Base-by-base conservation (phyloP, 176 grass and related monocot genomes). In the Oryza punctata region DNA sequence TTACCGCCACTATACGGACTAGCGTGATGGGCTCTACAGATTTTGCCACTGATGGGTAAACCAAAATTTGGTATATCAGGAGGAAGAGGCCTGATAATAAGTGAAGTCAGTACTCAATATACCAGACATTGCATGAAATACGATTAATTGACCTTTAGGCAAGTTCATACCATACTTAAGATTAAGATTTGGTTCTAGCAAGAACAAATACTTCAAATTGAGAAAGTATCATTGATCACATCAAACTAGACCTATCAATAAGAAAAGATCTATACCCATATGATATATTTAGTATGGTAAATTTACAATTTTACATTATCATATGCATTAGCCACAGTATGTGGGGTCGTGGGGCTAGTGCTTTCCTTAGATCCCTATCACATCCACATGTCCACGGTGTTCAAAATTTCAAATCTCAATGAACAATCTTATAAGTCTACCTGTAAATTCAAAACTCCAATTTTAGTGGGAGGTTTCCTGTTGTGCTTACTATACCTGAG, bases 1-100 rank as follows among this genome's bases (percentile, higher is more conserved):
- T 90, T 93, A 98, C 93, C 49, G 93, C 89, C 65, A 91, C 46
- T 45, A 72, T 38, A 45, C 89, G 91, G 13, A 87, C 50, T 82
- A 88, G 84, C 67, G 47, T 82, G 65, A 98, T 85, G 63, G 91
- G 92, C 10, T 94, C 92, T 25, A 86, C 32, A 12, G 66, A n/a
- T 85, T 90, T 98, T 72, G 86, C 96, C 67, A 93, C 25, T 19
- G 44, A 69, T 61, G 96, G 89, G 82, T 95, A 98, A 50, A 98
- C 47, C 75, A 95, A 70, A 73, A 98, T 73, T 86, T 98, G 96
- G 80, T 86, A 98, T 69, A 91, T 25, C 63, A 98, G 69, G 33
- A 98, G 88, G 67, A 88, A 67, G 43, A 86, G 57, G 72, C 95
- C 95, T 95, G 79, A 38, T 27, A 77, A 88, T 67, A 41, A 52